phyloP scores from a whole-genome alignment of 305 asterid species.

The Solanum hybrid region DNA sequence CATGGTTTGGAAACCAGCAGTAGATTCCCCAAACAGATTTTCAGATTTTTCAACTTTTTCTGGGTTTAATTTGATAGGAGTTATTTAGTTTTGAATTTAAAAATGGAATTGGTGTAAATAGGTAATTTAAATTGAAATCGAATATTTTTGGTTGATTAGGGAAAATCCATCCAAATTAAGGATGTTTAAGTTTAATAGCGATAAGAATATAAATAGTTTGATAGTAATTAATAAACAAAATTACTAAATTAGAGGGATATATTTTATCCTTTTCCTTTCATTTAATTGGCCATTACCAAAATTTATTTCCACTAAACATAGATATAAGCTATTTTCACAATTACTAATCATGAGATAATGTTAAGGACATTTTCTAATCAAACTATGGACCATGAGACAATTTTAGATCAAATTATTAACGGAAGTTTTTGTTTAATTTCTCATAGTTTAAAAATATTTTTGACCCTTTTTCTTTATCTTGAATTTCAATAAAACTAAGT shows the following conservation, averaged over 20 bases:
- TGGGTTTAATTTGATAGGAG: not conserved
- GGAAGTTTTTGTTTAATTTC: not conserved
- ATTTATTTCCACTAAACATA: not conserved
- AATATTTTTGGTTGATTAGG: not conserved
- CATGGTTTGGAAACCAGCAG: not conserved
- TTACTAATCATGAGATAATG: not conserved
- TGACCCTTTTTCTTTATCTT: not conserved
- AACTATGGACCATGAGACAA: rapidly evolving
- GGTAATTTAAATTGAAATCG: not conserved
- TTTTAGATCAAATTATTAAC: not conserved
- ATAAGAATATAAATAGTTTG: no score
- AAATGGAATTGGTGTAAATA: not conserved
- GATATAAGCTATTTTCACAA: not conserved
- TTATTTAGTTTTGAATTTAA: not conserved
- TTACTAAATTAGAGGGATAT: not conserved
- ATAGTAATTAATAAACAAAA: not conserved
- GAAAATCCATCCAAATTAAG: not conserved
- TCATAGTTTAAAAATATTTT: not conserved
- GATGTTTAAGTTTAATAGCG: not conserved
- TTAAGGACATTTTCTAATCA: not conserved
- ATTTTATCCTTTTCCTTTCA: not conserved
- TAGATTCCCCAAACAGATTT: not conserved
- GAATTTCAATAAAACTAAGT: not conserved
- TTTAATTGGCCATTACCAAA: not conserved
- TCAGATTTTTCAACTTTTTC: not conserved